Percentiles rank a stretch among this genome's conserved stretches.
These are phyloP conservation scores for Colletotrichum phormii DNA, from an alignment of 2,329 filamentous ascomycete genomes.

Conservation along the genomic window DNA sequence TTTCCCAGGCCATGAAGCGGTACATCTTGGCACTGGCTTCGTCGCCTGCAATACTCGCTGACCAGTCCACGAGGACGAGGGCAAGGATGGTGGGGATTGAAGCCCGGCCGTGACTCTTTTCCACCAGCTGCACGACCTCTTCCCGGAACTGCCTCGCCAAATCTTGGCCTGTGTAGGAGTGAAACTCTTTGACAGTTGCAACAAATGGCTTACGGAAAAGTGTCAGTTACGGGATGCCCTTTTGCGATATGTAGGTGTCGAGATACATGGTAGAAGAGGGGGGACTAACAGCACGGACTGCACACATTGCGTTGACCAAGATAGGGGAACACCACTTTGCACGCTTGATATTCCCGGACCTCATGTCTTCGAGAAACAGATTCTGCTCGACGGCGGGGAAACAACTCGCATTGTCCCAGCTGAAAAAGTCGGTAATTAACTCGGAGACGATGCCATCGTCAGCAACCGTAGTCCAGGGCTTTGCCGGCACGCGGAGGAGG, in stretches of 20 bases:
- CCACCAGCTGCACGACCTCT: constrained; percentile 29
- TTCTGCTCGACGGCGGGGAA: constrained; percentile 42
- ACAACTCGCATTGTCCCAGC: constrained; percentile 43
- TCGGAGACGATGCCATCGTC: constrained; percentile 46
- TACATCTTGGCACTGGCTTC: constrained; percentile 31
- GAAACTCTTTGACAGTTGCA: constrained; percentile 25
- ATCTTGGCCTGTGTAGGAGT: constrained; percentile 27
- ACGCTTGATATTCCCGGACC: constrained; percentile 22
- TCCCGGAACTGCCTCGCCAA: constrained; percentile 15
- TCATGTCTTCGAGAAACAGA: constrained; percentile 45
- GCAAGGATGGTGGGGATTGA: constrained; percentile 26
- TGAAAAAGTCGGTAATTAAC: constrained; percentile 46
- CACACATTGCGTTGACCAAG: constrained; percentile 48
- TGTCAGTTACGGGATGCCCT: constrained; percentile 1
- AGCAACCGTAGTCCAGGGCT: constrained; percentile 45
- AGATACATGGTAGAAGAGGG: neutral
- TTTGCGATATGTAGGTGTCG: neutral
- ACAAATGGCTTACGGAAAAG: constrained; percentile 25
- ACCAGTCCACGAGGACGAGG: constrained; percentile 23
- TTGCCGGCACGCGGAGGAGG: constrained; percentile 42
- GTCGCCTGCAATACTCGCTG: constrained; percentile 28
- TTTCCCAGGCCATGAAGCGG: constrained; percentile 33
- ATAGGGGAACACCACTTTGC: constrained; percentile 46
- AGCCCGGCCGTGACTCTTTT: constrained; percentile 31
- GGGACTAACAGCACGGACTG: constrained; percentile 43